Percentiles rank a stretch among this genome's conserved stretches.
Conservation (phyloP, 2,329 filamentous ascomycete genomes). For the Cordyceps tenuipes region DNA sequence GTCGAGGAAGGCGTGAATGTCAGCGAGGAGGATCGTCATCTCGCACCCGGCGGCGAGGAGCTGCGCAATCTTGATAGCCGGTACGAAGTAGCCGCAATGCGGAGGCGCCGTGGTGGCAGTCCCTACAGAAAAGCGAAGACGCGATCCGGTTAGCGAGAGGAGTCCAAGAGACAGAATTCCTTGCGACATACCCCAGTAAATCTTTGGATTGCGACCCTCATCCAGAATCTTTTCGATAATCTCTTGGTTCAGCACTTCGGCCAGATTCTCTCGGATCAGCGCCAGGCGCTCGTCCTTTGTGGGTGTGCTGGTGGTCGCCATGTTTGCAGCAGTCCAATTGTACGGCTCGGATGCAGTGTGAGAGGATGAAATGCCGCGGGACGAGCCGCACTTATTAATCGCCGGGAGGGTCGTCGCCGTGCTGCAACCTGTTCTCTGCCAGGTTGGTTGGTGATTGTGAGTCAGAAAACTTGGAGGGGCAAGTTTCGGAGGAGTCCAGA, state of each 20-base stretch:
- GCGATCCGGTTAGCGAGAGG: background rate
- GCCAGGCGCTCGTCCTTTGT: slow-evolving; percentile 55
- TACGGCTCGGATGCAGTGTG: background rate
- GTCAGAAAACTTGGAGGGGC: slow-evolving; percentile 8
- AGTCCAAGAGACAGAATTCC: background rate
- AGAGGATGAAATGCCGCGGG: background rate
- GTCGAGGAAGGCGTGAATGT: slow-evolving; percentile 71
- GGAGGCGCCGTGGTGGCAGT: slow-evolving; percentile 81
- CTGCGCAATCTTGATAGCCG: slow-evolving; percentile 83
- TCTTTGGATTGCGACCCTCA: slow-evolving; percentile 61
- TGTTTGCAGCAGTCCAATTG: background rate
- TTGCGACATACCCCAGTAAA: slow-evolving; percentile 65
- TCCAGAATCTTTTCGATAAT: slow-evolving; percentile 68
- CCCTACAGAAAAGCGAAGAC: slow-evolving; percentile 29
- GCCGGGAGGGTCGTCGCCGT: background rate
- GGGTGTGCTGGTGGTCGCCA: slow-evolving; percentile 20
- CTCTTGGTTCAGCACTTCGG: slow-evolving; percentile 75
- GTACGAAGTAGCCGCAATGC: slow-evolving; percentile 84
- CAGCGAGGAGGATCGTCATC: slow-evolving; percentile 68
- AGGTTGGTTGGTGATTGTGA: background rate
- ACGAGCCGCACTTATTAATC: background rate
- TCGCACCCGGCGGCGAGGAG: slow-evolving; percentile 78
- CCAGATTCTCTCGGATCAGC: slow-evolving; percentile 72
- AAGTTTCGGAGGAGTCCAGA: slow-evolving; percentile 3
- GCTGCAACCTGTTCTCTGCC: background rate